Conservation (phyloP, 768 basidiomycete genomes). For the Macrolepiota fuliginosa region DNA sequence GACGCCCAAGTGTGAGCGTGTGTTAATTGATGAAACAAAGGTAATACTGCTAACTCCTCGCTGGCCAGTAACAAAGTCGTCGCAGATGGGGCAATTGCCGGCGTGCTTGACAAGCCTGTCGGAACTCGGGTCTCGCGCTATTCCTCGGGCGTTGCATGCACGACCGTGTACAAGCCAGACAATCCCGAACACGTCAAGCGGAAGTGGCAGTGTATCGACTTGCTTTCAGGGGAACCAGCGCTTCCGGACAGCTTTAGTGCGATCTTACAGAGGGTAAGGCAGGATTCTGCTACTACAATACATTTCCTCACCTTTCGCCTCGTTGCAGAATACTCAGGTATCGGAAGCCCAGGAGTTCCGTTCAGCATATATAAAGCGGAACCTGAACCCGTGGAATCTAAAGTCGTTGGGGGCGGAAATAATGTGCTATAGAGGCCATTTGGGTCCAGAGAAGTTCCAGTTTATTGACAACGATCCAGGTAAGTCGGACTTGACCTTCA, state of each 20-base stretch:
- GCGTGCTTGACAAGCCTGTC: conserved; percentile 47
- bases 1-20: conserved; percentile 26
- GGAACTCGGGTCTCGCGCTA: conserved; percentile 43
- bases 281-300: background rate
- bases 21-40: background rate
- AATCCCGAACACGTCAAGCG: conserved; percentile 40
- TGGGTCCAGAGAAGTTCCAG: background rate
- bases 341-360: conserved; percentile 41
- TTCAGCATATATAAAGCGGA: background rate
- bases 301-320: background rate
- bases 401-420: background rate
- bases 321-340: conserved; percentile 40
- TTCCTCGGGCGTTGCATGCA: conserved; percentile 46
- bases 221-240: conserved; percentile 34
- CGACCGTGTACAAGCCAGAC: conserved; percentile 28
- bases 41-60: background rate
- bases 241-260: conserved; percentile 35
- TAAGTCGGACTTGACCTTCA: background rate
- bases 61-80: conserved; percentile 23
- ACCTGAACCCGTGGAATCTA: background rate
- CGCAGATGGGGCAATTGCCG: conserved; percentile 27
- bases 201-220: conserved; percentile 24
- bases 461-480: conserved; percentile 5
- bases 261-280: background rate
- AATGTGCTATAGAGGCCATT: conserved; percentile 4